Base-by-base conservation (phyloP, 2,329 filamentous ascomycete species). In the Cladobotryum mycophilum region DNA sequence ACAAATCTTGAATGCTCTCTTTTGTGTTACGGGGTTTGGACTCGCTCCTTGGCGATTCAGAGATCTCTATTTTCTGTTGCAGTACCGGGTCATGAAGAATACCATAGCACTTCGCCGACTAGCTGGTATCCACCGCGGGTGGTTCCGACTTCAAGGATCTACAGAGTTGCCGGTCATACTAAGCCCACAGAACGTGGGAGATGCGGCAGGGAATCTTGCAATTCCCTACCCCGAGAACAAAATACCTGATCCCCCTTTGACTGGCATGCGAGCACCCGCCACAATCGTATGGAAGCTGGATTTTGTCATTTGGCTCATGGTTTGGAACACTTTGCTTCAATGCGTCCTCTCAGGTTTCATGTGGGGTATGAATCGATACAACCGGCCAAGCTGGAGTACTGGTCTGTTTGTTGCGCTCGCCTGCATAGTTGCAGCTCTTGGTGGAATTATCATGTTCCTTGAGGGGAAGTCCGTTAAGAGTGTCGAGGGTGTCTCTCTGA, bases 1-100 rank as follows among this genome's bases (percentile, higher is more conserved):
- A 1, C 89, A 95, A 63, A 86, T 95, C 52, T 57, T 69, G 4
- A 95, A 90, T 61, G 86, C 79, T 0, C 78, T 95, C 1, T 95
- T 95, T 75, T 93, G 88, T 67, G 84, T 95, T 5, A 92, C 88
- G 2, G 89, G 85, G 1, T 92, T 95, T 58, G 89, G 89, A 0
- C 76, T 93, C 11, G 84, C 87, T 1, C 89, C 89, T 0, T 95
- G 89, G 89, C 80, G 89, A 34, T 86, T 91, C 58, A 77, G 89
- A 33, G 89, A 95, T 64, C 70, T 89, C 8, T 93, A 85, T 64
- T 89, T 82, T 63, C 73, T 90, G 34, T 67, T 87, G 45, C 76
- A 78, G 60, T 93, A 79, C 69, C 76, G 88, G 20, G 45, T 85
- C 0, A 52, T 61, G 33, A 71, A 76, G 50, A 69, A 81, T 47